Evolutionary conservation across 805 yeast genomes (phyloP), one percentile per base, ranked within the genome.

Genomic region (Lachancea meyersii): DNA sequence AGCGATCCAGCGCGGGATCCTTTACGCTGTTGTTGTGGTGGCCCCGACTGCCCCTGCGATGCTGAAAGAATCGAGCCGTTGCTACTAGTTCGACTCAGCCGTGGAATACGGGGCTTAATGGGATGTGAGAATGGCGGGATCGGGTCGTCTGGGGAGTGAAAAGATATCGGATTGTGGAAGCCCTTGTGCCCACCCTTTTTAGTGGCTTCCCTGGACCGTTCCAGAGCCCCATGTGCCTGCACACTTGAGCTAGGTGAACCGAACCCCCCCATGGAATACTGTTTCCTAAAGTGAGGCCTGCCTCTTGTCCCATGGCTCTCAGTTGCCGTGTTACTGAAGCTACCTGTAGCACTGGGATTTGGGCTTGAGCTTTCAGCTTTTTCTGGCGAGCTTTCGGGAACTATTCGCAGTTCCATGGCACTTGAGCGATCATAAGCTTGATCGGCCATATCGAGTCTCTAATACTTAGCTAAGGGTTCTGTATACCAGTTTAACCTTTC

Each of bases 101-200:
- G 33, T 4, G 44, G 36, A 20, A 41, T 30, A 3, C 44, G 35
- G 17, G 44, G 44, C 27, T 31, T 35, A 8, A 41, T 41, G 16
- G 44, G 40, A 11, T 41, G 44, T n/a, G 44, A 9, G 21, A 35
- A 41, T 5, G 44, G 44, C n/a, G 44, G 44, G 6, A 35, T 41
- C 2, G 44, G 44, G 28, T 41, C 44, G 17, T 41, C 40, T 19
- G 44, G 44, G 9, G 44, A 41, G 17, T 41, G 44, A 7, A 31
- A 17, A 6, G 36, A 6, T 13, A 31, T 23, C 17, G 44, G 44
- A 32, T 41, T 41, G 24, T 41, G 44, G 23, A 41, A 35, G 17
- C 44, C 44, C 28, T 35, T 41, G 17, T 41, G 40, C 10, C 44
- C 14, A 18, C 31, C 20, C 20, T 24, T 30, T 16, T 30, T 30